Conservation (phyloP, 2,329 filamentous ascomycete genomes). For the Westerdykella ornata region DNA sequence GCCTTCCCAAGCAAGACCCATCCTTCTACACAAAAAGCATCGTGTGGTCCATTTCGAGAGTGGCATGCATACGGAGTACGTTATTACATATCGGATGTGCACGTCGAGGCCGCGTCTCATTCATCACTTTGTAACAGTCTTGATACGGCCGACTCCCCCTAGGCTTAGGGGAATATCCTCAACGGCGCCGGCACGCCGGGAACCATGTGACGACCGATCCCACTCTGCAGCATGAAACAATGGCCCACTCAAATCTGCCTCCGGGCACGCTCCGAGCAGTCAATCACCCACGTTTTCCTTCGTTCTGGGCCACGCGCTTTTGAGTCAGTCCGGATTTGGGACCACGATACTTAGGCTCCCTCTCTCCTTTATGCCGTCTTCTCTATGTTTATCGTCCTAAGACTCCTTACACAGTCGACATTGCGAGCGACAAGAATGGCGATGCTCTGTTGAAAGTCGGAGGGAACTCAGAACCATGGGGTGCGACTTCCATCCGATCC, state of each 20-base stretch:
- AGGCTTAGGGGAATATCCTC: not conserved
- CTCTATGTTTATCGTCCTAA: too few species aligned
- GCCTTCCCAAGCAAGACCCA: constrained; percentile 3
- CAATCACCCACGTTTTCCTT: not conserved
- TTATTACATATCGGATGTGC: constrained; percentile 17
- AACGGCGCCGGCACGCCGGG: constrained; percentile 5
- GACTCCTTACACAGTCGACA: too few species aligned
- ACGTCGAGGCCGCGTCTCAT: constrained; percentile 6
- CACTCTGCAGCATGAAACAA: constrained; percentile 12
- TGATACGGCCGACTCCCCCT: constrained; percentile 3
- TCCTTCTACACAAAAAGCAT: constrained; percentile 8
- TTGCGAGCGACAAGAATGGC: too few species aligned
- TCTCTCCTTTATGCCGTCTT: too few species aligned
- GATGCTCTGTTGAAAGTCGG: too few species aligned
- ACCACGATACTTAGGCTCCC: too few species aligned
- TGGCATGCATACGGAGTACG: constrained; percentile 11
- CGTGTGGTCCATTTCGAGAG: constrained; percentile 6
- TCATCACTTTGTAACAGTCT: constrained; percentile 2
- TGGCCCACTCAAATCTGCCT: constrained; percentile 11
- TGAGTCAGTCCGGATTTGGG: too few species aligned
- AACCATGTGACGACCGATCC: constrained; percentile 12
- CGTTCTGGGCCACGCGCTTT: too few species aligned
- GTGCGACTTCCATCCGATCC: too few species aligned
- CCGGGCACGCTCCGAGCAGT: not conserved
- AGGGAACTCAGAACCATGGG: too few species aligned